Evolutionary conservation across 2,329 filamentous ascomycete genomes (phyloP).

Genomic region (Penicillium italicum): DNA sequence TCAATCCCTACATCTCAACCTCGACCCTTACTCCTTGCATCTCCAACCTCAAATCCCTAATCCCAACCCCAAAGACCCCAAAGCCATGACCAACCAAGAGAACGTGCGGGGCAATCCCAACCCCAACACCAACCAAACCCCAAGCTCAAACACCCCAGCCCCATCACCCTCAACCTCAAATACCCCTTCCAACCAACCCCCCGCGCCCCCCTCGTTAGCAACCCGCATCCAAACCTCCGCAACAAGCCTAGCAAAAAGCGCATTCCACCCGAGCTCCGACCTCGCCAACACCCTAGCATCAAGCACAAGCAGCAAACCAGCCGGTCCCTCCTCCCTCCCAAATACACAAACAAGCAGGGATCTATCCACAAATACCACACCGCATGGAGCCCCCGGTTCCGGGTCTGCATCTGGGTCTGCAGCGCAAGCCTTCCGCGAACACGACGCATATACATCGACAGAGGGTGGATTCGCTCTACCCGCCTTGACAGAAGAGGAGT

Average conservation of each 20-base stretch:
- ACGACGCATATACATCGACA: neutral
- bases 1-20: neutral
- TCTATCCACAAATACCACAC: neutral
- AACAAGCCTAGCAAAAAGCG: slow-evolving; percentile 29
- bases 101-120: slow-evolving; percentile 8
- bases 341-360: neutral
- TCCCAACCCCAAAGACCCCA: neutral
- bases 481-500: slow-evolving; percentile 20
- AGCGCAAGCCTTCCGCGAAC: slow-evolving; percentile 8
- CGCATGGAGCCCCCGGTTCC: neutral
- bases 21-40: no score
- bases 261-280: slow-evolving; percentile 23
- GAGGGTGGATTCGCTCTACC: slow-evolving; percentile 11
- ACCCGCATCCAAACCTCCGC: slow-evolving; percentile 35
- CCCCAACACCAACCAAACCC: neutral
- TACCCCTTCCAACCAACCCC: neutral
- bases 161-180: neutral
- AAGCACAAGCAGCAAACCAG: slow-evolving; percentile 17
- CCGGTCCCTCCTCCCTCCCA: neutral
- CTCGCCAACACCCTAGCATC: slow-evolving; percentile 17
- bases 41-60: neutral
- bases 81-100: neutral
- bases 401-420: neutral
- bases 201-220: slow-evolving; percentile 21
- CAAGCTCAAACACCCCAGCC: neutral